These are phyloP conservation scores for Sedum album DNA, from an alignment of 164 flowering plant species.

Conservation along the genomic window DNA sequence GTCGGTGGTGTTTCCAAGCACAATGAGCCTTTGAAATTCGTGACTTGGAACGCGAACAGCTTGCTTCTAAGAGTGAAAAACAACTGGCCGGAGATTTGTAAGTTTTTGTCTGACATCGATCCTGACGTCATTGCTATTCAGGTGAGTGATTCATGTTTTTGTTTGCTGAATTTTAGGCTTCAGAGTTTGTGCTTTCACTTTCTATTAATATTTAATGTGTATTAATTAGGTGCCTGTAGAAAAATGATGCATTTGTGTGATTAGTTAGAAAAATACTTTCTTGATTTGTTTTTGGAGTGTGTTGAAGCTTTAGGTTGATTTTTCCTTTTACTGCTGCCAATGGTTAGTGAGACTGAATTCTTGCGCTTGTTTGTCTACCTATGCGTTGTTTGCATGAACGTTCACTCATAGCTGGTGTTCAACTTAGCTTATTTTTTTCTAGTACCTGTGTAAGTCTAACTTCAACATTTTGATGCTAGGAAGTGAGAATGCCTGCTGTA, in stretches of 20 bases:
- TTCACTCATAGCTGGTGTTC: no score
- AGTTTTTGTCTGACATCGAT: constrained; percentile 48
- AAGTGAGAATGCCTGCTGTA: constrained; percentile 97
- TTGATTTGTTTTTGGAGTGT: neutral
- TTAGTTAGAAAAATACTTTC: no score
- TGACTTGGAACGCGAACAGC: constrained; percentile 98
- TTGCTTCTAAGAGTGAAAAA: constrained; percentile 82
- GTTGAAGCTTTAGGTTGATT: neutral
- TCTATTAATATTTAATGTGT: no score
- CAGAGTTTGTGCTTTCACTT: no score
- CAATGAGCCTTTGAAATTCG: constrained; percentile 68
- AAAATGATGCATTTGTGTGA: neutral
- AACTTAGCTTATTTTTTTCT: no score
- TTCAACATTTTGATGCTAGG: constrained; percentile 39
- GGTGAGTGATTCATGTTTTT: constrained; percentile 26
- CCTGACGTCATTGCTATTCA: constrained; percentile 93
- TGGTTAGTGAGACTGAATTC: neutral
- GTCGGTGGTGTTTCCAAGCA: constrained; percentile 16
- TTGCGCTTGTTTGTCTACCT: neutral
- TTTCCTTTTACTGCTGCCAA: neutral
- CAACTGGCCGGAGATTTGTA: constrained; percentile 71
- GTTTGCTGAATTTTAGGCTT: no score
- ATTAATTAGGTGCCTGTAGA: neutral
- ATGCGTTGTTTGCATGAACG: no score
- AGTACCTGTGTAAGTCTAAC: neutral